A percentile compares a stretch with the other conserved stretches of the same genome.
Conservation (phyloP, 2,329 filamentous ascomycete species). For the Fusarium phyllophilum region DNA sequence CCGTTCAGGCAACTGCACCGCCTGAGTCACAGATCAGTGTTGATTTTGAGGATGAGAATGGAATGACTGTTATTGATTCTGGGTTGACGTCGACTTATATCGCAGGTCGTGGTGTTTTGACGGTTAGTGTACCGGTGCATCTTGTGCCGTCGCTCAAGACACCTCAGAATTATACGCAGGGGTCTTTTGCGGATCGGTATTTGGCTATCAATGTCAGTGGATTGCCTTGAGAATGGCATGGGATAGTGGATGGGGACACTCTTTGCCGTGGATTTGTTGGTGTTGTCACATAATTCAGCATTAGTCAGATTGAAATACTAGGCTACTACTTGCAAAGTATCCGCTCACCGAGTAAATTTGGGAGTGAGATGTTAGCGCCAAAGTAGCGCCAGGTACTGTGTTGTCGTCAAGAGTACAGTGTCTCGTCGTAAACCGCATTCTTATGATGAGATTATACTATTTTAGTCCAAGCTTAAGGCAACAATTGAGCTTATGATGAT, state of each 20-base stretch:
- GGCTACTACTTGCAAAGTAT: accelerated
- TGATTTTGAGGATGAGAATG: not conserved
- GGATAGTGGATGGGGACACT: not conserved
- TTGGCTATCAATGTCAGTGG: not conserved
- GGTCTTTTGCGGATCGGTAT: not conserved
- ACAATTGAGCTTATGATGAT: accelerated
- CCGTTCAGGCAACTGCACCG: not conserved
- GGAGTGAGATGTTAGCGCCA: accelerated
- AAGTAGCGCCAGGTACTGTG: accelerated
- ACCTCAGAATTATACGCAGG: not conserved
- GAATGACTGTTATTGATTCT: not conserved
- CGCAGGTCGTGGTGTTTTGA: not conserved
- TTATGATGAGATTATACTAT: not conserved
- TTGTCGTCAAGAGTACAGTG: too few species aligned
- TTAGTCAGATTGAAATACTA: not conserved
- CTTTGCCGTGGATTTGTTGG: not conserved
- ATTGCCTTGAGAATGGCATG: not conserved
- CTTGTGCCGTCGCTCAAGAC: not conserved
- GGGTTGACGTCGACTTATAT: not conserved
- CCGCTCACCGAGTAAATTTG: accelerated
- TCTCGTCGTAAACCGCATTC: too few species aligned
- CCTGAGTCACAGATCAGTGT: not conserved
- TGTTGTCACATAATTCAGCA: not conserved
- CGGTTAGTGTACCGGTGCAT: not conserved
- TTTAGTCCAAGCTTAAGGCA: accelerated